Percentiles rank a stretch among this genome's conserved stretches.
phyloP scores from a whole-genome alignment of 352 stramenopile species.

The Phytophthora podocarpi region DNA sequence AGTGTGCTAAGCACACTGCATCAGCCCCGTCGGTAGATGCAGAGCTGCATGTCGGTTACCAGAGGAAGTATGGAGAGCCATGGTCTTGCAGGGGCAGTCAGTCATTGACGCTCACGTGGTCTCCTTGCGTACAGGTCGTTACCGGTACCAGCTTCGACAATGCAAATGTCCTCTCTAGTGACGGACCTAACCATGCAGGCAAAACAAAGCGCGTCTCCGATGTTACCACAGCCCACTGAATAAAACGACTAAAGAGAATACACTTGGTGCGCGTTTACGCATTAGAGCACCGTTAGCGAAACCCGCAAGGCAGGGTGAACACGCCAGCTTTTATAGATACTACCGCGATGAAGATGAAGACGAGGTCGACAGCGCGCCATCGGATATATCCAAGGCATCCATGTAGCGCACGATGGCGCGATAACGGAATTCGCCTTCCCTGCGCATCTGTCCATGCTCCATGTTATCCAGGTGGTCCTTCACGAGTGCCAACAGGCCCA shows the following conservation, averaged over 20 bases:
- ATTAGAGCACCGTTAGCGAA: constrained; percentile 1
- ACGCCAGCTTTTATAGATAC: neutral
- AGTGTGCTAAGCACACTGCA: too few species aligned
- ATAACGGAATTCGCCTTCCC: constrained; percentile 86
- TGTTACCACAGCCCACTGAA: too few species aligned
- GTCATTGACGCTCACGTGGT: too few species aligned
- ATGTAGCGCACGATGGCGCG: constrained; percentile 84
- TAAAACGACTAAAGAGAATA: too few species aligned
- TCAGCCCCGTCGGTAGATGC: too few species aligned
- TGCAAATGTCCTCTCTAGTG: too few species aligned
- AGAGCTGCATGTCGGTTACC: too few species aligned
- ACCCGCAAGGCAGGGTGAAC: neutral
- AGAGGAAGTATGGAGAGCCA: too few species aligned
- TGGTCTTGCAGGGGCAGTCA: too few species aligned
- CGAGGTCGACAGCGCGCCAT: constrained; percentile 25
- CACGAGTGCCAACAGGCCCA: constrained; percentile 83
- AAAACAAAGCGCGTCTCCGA: constrained; percentile 5
- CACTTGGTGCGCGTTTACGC: constrained; percentile 1
- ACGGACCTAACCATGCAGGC: neutral
- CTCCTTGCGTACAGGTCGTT: too few species aligned
- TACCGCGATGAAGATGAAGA: constrained; percentile 31
- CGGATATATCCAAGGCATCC: constrained; percentile 46
- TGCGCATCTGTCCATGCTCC: constrained; percentile 62
- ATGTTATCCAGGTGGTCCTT: constrained; percentile 95
- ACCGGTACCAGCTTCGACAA: neutral